Evolutionary conservation across 306 rosid genomes (phyloP).

Genomic region (Cicer bijugum): DNA sequence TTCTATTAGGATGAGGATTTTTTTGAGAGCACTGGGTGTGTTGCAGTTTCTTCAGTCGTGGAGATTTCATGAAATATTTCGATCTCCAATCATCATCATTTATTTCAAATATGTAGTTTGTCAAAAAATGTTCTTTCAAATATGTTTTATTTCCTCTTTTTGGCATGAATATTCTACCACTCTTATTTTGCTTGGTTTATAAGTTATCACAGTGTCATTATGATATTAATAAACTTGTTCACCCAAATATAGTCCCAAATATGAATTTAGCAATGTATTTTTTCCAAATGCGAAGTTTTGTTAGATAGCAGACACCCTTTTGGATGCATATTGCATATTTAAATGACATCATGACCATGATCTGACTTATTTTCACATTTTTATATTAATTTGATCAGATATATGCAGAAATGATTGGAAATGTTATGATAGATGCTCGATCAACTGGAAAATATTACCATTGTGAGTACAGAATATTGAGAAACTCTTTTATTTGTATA

Average conservation of each 20-base stretch:
- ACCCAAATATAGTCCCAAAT: slow-evolving; percentile 18
- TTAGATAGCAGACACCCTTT: background rate
- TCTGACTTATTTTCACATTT: slow-evolving; percentile 13
- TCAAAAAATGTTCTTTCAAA: background rate
- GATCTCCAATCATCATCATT: background rate
- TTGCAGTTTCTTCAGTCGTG: slow-evolving; percentile 25
- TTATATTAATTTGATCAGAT: slow-evolving; percentile 60
- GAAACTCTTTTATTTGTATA: slow-evolving; percentile 11
- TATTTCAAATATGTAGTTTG: background rate
- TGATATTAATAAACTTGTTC: slow-evolving; percentile 19
- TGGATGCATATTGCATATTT: slow-evolving; percentile 19
- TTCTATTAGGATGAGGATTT: slow-evolving; percentile 27
- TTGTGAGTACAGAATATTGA: slow-evolving; percentile 61
- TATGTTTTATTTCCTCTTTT: background rate
- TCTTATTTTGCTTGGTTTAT: slow-evolving; percentile 21
- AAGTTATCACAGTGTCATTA: slow-evolving; percentile 1
- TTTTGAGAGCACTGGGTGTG: slow-evolving; percentile 17
- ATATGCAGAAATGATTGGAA: slow-evolving; percentile 99
- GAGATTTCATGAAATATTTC: slow-evolving; percentile 14
- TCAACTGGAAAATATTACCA: slow-evolving; percentile 99
- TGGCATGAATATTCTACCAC: background rate
- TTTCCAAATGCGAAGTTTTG: slow-evolving; percentile 7
- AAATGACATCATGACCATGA: background rate
- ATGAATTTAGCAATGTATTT: slow-evolving; percentile 4
- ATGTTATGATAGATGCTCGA: slow-evolving; percentile 96